Conservation (phyloP, 2,329 filamentous ascomycete genomes). For the Fusarium ambrosium region DNA sequence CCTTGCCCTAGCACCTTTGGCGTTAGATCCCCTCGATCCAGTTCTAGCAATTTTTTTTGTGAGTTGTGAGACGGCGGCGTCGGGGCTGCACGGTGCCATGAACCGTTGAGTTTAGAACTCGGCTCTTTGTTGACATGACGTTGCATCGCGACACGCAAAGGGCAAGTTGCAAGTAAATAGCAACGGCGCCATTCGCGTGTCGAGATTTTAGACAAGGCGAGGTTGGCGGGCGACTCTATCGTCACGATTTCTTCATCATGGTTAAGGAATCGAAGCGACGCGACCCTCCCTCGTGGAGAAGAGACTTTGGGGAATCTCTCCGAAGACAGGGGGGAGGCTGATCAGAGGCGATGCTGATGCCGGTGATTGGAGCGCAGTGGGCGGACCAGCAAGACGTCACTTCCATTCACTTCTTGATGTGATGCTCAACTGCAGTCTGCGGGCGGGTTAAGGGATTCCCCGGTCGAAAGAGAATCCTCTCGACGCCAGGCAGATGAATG, state of each 20-base stretch:
- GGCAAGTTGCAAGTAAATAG: constrained; percentile 27
- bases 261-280: constrained; percentile 16
- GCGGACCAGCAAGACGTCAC: not conserved
- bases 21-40: constrained; percentile 35
- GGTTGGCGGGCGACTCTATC: constrained; percentile 3
- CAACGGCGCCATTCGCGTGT: constrained; percentile 14
- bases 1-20: constrained; percentile 39
- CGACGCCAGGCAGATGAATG: not conserved
- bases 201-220: constrained; percentile 1
- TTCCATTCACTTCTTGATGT: not conserved
- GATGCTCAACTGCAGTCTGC: not conserved
- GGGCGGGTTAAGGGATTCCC: constrained; percentile 5
- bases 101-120: constrained; percentile 13
- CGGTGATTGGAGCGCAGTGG: constrained; percentile 9
- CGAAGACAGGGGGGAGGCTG: not conserved
- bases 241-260: constrained; percentile 29
- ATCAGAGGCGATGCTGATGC: not conserved
- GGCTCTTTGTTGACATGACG: constrained; percentile 37
- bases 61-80: constrained; percentile 29
- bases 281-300: not conserved
- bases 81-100: not conserved
- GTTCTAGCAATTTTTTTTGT: constrained; percentile 23
- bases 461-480: constrained; percentile 3
- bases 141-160: constrained; percentile 28
- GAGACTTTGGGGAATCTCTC: not conserved